Evolutionary conservation across 1,139 yeast species (phyloP).

Genomic region (Diutina pseudorugosa): DNA sequence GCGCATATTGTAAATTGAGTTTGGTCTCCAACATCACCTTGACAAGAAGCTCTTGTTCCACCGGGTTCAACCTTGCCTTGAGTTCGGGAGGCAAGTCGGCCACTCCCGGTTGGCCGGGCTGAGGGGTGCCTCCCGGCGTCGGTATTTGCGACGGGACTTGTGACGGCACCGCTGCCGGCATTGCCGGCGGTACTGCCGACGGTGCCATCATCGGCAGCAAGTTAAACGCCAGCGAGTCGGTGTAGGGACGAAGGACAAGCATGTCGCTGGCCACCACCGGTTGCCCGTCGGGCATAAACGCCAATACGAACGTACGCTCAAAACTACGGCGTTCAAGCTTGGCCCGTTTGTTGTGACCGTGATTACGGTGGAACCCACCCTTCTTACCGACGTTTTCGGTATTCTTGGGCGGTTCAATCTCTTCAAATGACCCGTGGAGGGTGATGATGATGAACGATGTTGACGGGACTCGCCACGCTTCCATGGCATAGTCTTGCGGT

Average conservation of each 20-base stretch:
- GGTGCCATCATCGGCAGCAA: slow-evolving; percentile 5
- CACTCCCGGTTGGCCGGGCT: slow-evolving; percentile 13
- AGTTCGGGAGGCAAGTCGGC: slow-evolving; percentile 41
- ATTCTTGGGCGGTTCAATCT: slow-evolving; percentile 41
- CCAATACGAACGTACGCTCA: slow-evolving; percentile 73
- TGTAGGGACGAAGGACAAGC: slow-evolving; percentile 52
- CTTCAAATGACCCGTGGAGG: slow-evolving; percentile 79
- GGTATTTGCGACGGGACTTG: background rate
- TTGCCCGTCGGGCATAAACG: slow-evolving; percentile 58
- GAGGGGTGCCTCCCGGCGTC: slow-evolving; percentile 8
- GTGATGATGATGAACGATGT: slow-evolving; percentile 61
- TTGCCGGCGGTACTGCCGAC: background rate
- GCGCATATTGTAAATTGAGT: slow-evolving; percentile 64
- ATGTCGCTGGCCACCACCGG: slow-evolving; percentile 81
- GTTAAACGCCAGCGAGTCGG: slow-evolving; percentile 39
- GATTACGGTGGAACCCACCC: slow-evolving; percentile 8
- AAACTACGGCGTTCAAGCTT: slow-evolving; percentile 61
- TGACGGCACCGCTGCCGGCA: background rate
- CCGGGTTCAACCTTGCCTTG: slow-evolving; percentile 35
- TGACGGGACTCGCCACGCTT: slow-evolving; percentile 45
- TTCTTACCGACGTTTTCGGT: slow-evolving; percentile 8
- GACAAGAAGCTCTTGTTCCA: slow-evolving; percentile 55
- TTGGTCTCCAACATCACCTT: slow-evolving; percentile 64
- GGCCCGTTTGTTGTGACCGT: slow-evolving; percentile 16
- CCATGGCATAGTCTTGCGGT: slow-evolving; percentile 65